A percentile compares a stretch with the other conserved stretches of the same genome.
Evolutionary conservation across 1,139 yeast genomes (phyloP).

Genomic region (Komagataea norvegica): DNA sequence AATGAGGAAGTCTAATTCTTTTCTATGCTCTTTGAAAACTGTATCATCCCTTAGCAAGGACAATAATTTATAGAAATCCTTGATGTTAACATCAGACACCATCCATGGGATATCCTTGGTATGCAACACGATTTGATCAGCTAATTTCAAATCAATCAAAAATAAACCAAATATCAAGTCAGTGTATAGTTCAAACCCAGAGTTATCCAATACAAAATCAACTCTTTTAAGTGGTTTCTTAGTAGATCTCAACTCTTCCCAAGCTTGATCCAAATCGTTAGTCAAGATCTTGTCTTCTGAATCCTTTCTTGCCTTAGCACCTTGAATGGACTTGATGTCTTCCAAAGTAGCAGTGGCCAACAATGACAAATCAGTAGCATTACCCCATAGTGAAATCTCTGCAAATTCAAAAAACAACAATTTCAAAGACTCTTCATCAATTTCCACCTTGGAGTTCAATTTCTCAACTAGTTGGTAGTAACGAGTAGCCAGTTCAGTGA

Average conservation of each 20-base stretch:
- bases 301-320: constrained; percentile 77
- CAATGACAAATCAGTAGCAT: constrained; percentile 90
- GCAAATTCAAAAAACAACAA: constrained; percentile 71
- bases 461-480: constrained; percentile 47
- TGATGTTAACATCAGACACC: constrained; percentile 90
- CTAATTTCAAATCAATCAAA: constrained; percentile 65
- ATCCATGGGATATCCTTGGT: constrained; percentile 95
- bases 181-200: constrained; percentile 92
- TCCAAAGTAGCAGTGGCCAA: constrained; percentile 81
- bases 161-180: constrained; percentile 76
- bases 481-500: constrained; percentile 73
- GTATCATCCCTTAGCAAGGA: constrained; percentile 49
- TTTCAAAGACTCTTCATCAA: constrained; percentile 45
- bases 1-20: constrained; percentile 38
- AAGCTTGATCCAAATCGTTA: constrained; percentile 69
- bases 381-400: constrained; percentile 95
- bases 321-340: constrained; percentile 87
- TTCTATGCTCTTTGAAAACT: constrained; percentile 46
- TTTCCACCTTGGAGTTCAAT: constrained; percentile 22
- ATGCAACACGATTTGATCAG: constrained; percentile 65
- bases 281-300: constrained; percentile 78
- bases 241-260: constrained; percentile 43
- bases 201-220: constrained; percentile 87
- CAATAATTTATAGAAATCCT: constrained; percentile 63
- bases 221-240: constrained; percentile 41